Base-by-base conservation (phyloP, 225 moss, liverwort and hornwort genomes). In the Pleurozium schreberi region DNA sequence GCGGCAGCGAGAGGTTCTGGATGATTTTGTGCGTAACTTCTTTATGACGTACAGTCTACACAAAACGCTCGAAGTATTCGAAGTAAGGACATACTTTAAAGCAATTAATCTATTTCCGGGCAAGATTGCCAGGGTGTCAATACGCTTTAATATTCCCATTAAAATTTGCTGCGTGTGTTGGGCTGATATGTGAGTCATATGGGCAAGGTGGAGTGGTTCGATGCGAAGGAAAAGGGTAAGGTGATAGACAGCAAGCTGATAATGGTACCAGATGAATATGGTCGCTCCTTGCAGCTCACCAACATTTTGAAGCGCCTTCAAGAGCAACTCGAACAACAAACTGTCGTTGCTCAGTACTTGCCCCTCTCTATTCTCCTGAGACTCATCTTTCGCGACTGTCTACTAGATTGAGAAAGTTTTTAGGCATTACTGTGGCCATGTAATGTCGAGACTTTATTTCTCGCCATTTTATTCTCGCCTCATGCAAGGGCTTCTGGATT, bases 1-100 rank as follows among this genome's bases (percentile, higher is more conserved):
- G 66, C 93, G 94, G 45, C 93, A 95, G 89, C 92, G 94, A 70
- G 97, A 98, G 89, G 98, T 98, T 85, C 83, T 96, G 87, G 98
- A 98, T 86, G 98, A 98, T 90, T 98, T 98, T 85, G 95, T 98
- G 70, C 92, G 97, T 21, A 98, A 98, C 80, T 97, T 97, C 77
- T 94, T 95, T 49, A 91, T 97, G 91, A 95, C 95, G 61, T 96
- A 97, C 86, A 92, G 90, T 82, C 93, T 97, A 65, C 93, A 95
- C 79, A 98, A 92, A 90, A 98, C 98, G 20, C 93, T 98, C 40
- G 97, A 97, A 75, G 92, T 94, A 43, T 97, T 98, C 86, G 98
- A 98, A 93, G 98, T 98, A 87, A 88, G 93, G 30, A 76, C 62
- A 47, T 57, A 40, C 53, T 79, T 86, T 75, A 59, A 70, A 62